Percentiles rank a stretch among this genome's conserved stretches.
Conservation (phyloP, 2,329 filamentous ascomycete species). For the Trichoderma oligosporum region DNA sequence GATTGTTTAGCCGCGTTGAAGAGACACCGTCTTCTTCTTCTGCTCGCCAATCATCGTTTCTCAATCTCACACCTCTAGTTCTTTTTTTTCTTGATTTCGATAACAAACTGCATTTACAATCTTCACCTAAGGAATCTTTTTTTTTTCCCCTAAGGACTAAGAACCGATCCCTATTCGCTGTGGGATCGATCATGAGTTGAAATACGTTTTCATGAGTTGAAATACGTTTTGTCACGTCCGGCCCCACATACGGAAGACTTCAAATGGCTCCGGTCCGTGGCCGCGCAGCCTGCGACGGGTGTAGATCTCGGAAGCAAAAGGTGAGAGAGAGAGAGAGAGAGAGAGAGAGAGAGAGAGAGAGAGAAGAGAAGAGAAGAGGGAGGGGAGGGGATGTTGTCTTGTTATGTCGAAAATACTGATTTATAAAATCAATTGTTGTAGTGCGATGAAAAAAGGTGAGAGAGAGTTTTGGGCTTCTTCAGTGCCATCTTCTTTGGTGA, state of each 20-base stretch:
- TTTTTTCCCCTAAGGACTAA: neutral
- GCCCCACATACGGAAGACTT: slow-evolving; percentile 15
- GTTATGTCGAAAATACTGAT: neutral
- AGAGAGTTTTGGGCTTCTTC: too few species aligned
- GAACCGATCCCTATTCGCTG: neutral
- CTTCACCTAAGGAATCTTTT: neutral
- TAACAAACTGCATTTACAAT: neutral
- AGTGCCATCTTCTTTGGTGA: too few species aligned
- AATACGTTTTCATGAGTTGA: neutral
- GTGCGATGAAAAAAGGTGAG: slow-evolving; percentile 15
- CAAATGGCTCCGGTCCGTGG: slow-evolving; percentile 17
- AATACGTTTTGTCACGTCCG: neutral
- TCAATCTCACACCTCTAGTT: neutral
- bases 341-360: neutral
- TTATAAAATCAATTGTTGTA: neutral
- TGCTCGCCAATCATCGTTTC: slow-evolving; percentile 6
- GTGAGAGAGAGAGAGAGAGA: neutral
- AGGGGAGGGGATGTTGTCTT: too few species aligned
- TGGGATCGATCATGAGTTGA: slow-evolving; percentile 15
- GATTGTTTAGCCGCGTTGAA: slow-evolving; percentile 6
- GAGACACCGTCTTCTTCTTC: neutral
- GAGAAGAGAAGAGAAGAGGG: too few species aligned
- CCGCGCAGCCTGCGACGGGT: slow-evolving; percentile 18
- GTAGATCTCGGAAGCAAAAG: slow-evolving; percentile 17
- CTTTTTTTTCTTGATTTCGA: neutral